A percentile compares a stretch with the other conserved stretches of the same genome.
phyloP scores from a whole-genome alignment of 2,329 filamentous ascomycete species.

The Zasmidium angulare region DNA sequence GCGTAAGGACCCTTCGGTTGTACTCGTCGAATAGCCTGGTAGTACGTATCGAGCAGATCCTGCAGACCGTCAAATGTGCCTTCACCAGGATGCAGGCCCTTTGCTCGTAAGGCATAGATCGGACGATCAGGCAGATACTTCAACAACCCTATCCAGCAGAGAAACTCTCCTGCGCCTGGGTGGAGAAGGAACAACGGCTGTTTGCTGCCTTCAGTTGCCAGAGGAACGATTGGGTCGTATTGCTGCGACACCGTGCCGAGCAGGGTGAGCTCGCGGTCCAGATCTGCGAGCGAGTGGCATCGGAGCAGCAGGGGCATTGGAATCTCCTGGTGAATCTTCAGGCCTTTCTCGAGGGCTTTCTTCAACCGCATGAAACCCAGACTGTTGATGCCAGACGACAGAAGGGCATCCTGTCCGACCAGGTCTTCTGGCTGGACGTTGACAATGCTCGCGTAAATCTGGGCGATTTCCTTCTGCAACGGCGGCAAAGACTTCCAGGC shows the following conservation, averaged over 20 bases:
- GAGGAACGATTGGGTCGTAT: slow-evolving; percentile 36
- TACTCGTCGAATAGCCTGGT: slow-evolving; percentile 37
- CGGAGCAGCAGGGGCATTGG: slow-evolving; percentile 18
- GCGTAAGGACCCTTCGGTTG: slow-evolving; percentile 55
- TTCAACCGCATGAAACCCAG: slow-evolving; percentile 24
- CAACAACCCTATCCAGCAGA: slow-evolving; percentile 41
- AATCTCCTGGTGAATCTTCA: slow-evolving; percentile 22
- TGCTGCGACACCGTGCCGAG: slow-evolving; percentile 18
- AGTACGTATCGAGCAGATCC: slow-evolving; percentile 45
- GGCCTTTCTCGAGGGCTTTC: slow-evolving; percentile 20
- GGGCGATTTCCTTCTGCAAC: slow-evolving; percentile 19
- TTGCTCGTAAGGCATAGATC: slow-evolving; percentile 49
- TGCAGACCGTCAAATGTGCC: slow-evolving; percentile 42
- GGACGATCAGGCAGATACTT: slow-evolving; percentile 44
- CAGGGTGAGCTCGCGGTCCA: slow-evolving; percentile 18
- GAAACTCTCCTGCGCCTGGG: slow-evolving; percentile 41
- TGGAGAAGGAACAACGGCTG: slow-evolving; percentile 39
- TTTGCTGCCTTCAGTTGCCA: slow-evolving; percentile 29
- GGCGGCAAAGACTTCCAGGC: slow-evolving; percentile 5
- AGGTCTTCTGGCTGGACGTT: slow-evolving; percentile 12
- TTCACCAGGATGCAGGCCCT: slow-evolving; percentile 43
- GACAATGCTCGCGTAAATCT: slow-evolving; percentile 18
- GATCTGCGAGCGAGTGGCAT: slow-evolving; percentile 19
- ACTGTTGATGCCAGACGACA: slow-evolving; percentile 20
- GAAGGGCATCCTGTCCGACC: slow-evolving; percentile 14